These are phyloP conservation scores for Asterophora lycoperdoides DNA, from an alignment of 768 basidiomycete genomes.

Conservation along the genomic window DNA sequence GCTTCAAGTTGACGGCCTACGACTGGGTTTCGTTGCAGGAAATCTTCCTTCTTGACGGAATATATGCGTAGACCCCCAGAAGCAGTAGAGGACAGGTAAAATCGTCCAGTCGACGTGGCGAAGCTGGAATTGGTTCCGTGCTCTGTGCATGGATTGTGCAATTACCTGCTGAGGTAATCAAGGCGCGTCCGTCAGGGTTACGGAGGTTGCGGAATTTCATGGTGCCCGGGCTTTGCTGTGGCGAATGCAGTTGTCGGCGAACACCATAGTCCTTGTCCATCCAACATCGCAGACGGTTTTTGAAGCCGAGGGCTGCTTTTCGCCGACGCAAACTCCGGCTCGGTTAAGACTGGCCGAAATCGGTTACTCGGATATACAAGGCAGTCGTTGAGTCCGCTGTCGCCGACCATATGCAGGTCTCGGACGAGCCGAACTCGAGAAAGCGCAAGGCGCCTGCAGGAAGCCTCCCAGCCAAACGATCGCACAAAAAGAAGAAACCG, in stretches of 20 bases:
- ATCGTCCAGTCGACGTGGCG: not conserved
- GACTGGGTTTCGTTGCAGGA: not conserved
- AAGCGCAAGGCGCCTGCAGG: not conserved
- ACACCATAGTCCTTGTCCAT: not conserved
- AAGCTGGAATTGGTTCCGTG: not conserved
- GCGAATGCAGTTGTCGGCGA: not conserved
- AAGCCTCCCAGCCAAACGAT: not conserved
- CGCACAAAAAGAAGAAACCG: not conserved
- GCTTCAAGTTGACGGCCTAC: not conserved
- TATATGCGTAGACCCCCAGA: no score
- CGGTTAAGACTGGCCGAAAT: not conserved
- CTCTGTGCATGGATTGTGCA: not conserved
- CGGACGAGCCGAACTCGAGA: not conserved
- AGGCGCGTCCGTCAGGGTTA: no score
- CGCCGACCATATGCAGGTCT: not conserved
- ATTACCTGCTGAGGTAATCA: constrained; percentile 1
- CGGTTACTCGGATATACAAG: not conserved
- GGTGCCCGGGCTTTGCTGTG: no score
- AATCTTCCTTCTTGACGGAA: not conserved
- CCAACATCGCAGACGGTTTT: not conserved
- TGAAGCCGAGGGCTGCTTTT: not conserved
- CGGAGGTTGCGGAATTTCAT: no score
- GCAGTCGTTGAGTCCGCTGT: not conserved
- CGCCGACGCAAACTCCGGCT: not conserved
- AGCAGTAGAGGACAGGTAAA: not conserved